phyloP scores from a whole-genome alignment of 345 rosid species.

The Murraya paniculata region DNA sequence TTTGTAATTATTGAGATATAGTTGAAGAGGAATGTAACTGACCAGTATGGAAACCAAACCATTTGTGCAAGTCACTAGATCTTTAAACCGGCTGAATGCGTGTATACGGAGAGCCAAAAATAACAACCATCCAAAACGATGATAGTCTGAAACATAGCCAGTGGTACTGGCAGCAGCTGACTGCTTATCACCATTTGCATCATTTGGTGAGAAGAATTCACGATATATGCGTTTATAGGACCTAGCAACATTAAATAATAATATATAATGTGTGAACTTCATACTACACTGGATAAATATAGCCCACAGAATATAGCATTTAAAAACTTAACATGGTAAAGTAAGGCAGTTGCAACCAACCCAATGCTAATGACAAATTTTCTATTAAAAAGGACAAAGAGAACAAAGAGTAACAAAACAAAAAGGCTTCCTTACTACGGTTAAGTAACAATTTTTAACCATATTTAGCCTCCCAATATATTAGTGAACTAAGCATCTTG shows the following conservation, averaged over 20 bases:
- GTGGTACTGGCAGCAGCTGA: constrained; percentile 33
- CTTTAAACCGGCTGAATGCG: constrained; percentile 79
- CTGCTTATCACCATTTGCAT: constrained; percentile 47
- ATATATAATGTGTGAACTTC: constrained; percentile 6
- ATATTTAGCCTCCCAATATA: not conserved
- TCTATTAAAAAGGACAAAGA: not conserved
- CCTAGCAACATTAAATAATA: constrained; percentile 39
- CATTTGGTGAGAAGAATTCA: constrained; percentile 62
- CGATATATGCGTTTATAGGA: constrained; percentile 70
- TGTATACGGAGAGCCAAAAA: constrained; percentile 89
- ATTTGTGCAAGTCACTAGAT: constrained; percentile 81
- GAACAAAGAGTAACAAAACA: not conserved
- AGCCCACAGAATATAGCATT: not conserved
- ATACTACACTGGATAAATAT: not conserved
- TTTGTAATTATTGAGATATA: not conserved
- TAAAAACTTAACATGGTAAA: not conserved
- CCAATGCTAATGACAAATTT: not conserved
- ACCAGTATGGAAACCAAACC: constrained; percentile 91
- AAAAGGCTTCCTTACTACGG: not conserved
- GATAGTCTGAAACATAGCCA: constrained; percentile 45
- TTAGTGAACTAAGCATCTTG: not conserved
- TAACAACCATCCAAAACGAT: constrained; percentile 93
- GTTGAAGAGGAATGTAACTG: constrained; percentile 30
- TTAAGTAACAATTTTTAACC: not conserved
- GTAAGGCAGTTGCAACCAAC: not conserved